Percentiles rank a stretch among this genome's conserved stretches.
Evolutionary conservation across 2,329 filamentous ascomycete species (phyloP).

Genomic region (Pseudohalonectria lignicola): DNA sequence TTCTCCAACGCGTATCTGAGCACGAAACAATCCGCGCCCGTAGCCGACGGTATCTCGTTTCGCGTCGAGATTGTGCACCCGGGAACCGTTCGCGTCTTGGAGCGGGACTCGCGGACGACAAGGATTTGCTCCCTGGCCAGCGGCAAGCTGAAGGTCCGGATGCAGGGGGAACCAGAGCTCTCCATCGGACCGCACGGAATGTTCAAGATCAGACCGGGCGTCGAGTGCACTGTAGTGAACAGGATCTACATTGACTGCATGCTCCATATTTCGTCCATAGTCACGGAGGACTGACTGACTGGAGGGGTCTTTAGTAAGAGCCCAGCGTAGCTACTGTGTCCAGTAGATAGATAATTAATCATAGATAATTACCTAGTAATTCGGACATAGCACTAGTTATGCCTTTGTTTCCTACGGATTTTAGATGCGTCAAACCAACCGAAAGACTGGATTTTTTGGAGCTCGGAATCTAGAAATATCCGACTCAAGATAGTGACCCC

Average conservation of each 20-base stretch:
- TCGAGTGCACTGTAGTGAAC: conserved; percentile 27
- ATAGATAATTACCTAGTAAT: too few species aligned
- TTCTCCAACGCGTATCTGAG: conserved; percentile 22
- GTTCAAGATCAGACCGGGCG: conserved; percentile 28
- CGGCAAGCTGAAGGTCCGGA: conserved; percentile 17
- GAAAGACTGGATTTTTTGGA: too few species aligned
- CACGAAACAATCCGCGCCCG: conserved; percentile 10
- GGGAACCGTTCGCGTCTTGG: conserved; percentile 11
- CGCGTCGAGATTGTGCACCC: conserved; percentile 16
- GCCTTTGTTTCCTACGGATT: too few species aligned
- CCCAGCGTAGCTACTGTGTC: too few species aligned
- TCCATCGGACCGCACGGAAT: conserved; percentile 30
- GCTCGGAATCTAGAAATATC: too few species aligned
- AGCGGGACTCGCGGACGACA: conserved; percentile 7
- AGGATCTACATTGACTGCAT: conserved; percentile 30
- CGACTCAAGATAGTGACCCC: too few species aligned
- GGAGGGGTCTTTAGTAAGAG: too few species aligned
- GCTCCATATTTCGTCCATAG: conserved; percentile 18
- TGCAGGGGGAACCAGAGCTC: conserved; percentile 22
- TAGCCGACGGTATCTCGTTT: conserved; percentile 15
- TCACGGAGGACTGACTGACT: conserved; percentile 1
- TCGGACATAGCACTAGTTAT: too few species aligned
- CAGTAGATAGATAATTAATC: neutral
- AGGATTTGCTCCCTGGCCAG: conserved; percentile 16
- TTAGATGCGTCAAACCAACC: too few species aligned